Conservation (phyloP, 2,329 filamentous ascomycete genomes). For the Pseudocercospora fuligena region DNA sequence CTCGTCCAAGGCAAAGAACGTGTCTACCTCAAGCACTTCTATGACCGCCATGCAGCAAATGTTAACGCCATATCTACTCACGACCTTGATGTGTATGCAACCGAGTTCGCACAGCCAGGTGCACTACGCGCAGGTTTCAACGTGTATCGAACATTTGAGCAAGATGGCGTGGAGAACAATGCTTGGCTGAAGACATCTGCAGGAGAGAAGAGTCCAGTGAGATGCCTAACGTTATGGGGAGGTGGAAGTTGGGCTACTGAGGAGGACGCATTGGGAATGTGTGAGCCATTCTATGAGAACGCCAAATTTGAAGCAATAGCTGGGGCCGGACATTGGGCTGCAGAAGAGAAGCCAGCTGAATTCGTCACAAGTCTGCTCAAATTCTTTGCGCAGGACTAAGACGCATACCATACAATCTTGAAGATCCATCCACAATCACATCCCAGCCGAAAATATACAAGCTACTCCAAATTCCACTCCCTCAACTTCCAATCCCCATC, state of each 20-base stretch:
- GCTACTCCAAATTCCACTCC: slow-evolving; percentile 20
- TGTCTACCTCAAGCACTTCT: slow-evolving; percentile 52
- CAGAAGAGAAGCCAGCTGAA: slow-evolving; percentile 46
- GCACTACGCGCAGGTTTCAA: slow-evolving; percentile 41
- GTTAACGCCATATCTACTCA: slow-evolving; percentile 42
- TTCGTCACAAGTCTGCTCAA: slow-evolving; percentile 42
- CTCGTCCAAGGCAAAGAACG: slow-evolving; percentile 48
- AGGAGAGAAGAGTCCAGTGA: slow-evolving; percentile 34
- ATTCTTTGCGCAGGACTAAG: slow-evolving; percentile 36
- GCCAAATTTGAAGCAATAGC: slow-evolving; percentile 34
- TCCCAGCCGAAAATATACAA: background rate
- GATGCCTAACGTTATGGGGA: slow-evolving; percentile 41
- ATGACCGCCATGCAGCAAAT: slow-evolving; percentile 45
- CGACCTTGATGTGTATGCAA: slow-evolving; percentile 48
- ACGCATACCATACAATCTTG: background rate
- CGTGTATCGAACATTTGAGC: slow-evolving; percentile 43
- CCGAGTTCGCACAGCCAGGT: slow-evolving; percentile 40
- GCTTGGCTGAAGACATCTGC: slow-evolving; percentile 15
- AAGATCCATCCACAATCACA: background rate
- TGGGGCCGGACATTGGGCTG: slow-evolving; percentile 44
- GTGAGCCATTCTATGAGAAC: slow-evolving; percentile 41
- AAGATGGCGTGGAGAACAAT: slow-evolving; percentile 35
- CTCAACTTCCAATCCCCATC: slow-evolving; percentile 20
- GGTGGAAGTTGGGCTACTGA: slow-evolving; percentile 38
- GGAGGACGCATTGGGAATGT: slow-evolving; percentile 33